Base-by-base conservation (phyloP, 257 asterid species). In the Solanum clarkiae region DNA sequence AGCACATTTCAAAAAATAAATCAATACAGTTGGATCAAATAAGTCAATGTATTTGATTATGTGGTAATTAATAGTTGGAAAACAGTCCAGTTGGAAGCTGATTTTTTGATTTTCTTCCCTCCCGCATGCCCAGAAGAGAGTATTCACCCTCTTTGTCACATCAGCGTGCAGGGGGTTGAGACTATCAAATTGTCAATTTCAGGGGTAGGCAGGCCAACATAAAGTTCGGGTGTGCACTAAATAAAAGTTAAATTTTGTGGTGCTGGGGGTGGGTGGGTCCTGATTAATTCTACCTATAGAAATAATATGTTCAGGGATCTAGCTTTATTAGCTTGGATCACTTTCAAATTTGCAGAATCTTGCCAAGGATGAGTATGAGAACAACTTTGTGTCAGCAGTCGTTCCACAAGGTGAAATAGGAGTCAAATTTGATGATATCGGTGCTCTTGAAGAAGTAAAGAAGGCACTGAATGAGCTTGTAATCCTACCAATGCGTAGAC, bases 401-500 rank as follows among this genome's bases (percentile, higher is more conserved):
- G 99, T 97, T 87, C 98, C 98, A 59, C 98, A 98, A 3, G 98
- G 95, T 26, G 99, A 97, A 93, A 93, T 95, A 56, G 99, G 99
- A 89, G 98, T 95, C 75, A 95, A 88, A 88, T 97, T 97, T 86
- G 96, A 94, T 86, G 98, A 97, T 86, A 93, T 97, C 86, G 99
- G 99, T 89, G 99, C 99, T 75, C 98, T 97, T 86, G 99, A 97
- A 89, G 98, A 93, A 29, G 98, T 94, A 87, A 97, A 97, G 85
- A 94, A 90, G 89, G 95, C 98, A 10, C 87, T 97, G 62, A 93
- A 95, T 86, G 99, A 97, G 82, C 99, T 97, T 86, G 99, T 95
- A 49, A 95, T 97, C 88, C 98, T 97, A 84, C 99, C 99, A 13
- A 95, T 97, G 99, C 90, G 86, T 86, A 93, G 98, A 91, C 99